Evolutionary conservation across 2,329 filamentous ascomycete genomes (phyloP).

Genomic region (Ophiostoma novo-ulmi): DNA sequence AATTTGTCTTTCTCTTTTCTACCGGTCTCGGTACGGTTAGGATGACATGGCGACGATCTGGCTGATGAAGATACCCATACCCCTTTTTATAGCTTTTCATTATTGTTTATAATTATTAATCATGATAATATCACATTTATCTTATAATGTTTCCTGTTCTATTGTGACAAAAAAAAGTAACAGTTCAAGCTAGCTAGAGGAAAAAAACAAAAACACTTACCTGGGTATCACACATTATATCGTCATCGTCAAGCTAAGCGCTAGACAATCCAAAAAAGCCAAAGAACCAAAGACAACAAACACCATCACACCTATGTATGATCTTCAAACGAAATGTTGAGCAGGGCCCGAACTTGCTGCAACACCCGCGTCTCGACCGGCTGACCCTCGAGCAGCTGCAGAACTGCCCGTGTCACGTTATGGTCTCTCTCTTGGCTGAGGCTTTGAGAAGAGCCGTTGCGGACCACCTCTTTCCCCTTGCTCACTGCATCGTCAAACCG

Average conservation of each 20-base stretch:
- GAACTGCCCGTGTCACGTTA: constrained; percentile 44
- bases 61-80: constrained; percentile 20
- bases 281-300: neutral
- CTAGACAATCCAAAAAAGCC: neutral
- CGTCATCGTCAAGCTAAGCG: neutral
- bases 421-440: constrained; percentile 26
- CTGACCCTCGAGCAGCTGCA: constrained; percentile 45
- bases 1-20: neutral
- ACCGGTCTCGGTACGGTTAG: neutral
- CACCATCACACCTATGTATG: neutral
- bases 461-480: no score
- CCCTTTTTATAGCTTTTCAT: neutral
- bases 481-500: neutral
- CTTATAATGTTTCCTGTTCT: neutral
- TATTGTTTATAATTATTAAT: constrained; percentile 1
- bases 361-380: constrained; percentile 38
- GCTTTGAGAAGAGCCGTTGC: no score
- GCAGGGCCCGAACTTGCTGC: constrained; percentile 45
- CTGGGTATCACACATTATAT: neutral
- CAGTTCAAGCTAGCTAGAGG: no score
- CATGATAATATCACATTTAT: neutral
- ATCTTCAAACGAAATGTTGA: constrained; percentile 41
- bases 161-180: no score
- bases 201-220: no score
- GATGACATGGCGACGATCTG: neutral